These are phyloP conservation scores for Sclerotinia borealis DNA, from an alignment of 2,329 filamentous ascomycete genomes.

Conservation along the genomic window DNA sequence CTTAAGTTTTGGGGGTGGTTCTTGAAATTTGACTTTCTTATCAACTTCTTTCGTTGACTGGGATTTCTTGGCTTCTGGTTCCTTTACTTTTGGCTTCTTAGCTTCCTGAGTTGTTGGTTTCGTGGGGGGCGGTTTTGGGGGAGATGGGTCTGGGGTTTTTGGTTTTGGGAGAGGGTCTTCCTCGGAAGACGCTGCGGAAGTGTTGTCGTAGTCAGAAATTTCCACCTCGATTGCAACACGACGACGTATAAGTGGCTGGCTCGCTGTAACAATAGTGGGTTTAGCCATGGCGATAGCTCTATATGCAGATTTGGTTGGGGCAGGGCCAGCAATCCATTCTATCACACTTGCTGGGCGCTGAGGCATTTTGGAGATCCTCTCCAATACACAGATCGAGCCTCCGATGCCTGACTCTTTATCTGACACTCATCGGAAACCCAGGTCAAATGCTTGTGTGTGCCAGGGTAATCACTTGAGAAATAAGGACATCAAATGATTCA, in stretches of 20 bases:
- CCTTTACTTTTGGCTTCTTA: not conserved
- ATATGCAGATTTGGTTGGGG: not conserved
- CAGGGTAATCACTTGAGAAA: not conserved
- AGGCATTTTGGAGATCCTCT: not conserved
- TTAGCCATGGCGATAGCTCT: not conserved
- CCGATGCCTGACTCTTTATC: not conserved
- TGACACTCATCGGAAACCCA: not conserved
- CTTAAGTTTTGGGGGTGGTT: constrained; percentile 3
- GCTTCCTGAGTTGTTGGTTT: not conserved
- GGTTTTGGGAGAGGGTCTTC: not conserved
- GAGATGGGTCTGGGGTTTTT: no score
- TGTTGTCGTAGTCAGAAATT: not conserved
- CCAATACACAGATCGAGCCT: not conserved
- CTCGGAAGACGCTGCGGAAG: not conserved
- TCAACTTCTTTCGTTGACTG: not conserved
- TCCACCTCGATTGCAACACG: not conserved
- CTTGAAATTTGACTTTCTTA: constrained; percentile 6
- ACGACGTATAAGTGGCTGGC: not conserved
- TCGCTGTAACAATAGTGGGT: not conserved
- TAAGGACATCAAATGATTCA: not conserved
- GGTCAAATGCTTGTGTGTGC: not conserved
- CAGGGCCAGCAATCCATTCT: constrained; percentile 1
- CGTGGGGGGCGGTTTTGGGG: no score
- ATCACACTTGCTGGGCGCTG: not conserved
- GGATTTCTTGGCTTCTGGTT: not conserved